Base-by-base conservation (phyloP, 768 basidiomycete genomes). In the Suillus bovinus region DNA sequence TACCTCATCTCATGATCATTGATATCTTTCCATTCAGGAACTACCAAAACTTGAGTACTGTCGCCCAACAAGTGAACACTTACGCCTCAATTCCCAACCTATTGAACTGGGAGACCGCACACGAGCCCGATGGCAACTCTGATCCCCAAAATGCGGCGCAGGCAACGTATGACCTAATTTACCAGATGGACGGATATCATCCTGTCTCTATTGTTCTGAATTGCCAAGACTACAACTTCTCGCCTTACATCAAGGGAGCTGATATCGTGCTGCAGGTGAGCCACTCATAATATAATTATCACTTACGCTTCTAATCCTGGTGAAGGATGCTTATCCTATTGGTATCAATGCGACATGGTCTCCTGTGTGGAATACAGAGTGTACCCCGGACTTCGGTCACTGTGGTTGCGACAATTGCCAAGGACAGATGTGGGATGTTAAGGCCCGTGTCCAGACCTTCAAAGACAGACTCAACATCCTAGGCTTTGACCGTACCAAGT, bases 401-500 rank as follows among this genome's bases (percentile, higher is more conserved):
- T 93, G 91, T 68, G 91, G 91, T 62, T 91, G 79, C 65, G 88
- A 88, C 65, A 79, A 84, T 67, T 93, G 92, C 70, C 68, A 82
- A 62, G 89, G 89, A 0, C 69, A 61, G 17, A 83, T 91, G 56
- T 79, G 83, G 58, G 91, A 93, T 66, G 85, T 92, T 68, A 82
- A 82, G 17, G 76, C 76, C 0, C 79, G 91, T 29, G 83, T 92
- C 78, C 88, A 90, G 60, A 80, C 86, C 42, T 92, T 84, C 74
- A 78, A 76, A 59, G 73, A 86, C 53, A 79, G 90, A 34, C 72
- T 88, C 3, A 79, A 83, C 61, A 77, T 83, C 56, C 82, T 88
- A 55, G 88, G 88, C 0, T 87, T 86, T 81, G 85, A 86, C 63
- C 76, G 84, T 13, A 82, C 80, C 6, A 87, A 89, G 70, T 81